Evolutionary conservation across 768 basidiomycete species (phyloP), one percentile per base, ranked within the genome.

Genomic region (Suillus variegatus): DNA sequence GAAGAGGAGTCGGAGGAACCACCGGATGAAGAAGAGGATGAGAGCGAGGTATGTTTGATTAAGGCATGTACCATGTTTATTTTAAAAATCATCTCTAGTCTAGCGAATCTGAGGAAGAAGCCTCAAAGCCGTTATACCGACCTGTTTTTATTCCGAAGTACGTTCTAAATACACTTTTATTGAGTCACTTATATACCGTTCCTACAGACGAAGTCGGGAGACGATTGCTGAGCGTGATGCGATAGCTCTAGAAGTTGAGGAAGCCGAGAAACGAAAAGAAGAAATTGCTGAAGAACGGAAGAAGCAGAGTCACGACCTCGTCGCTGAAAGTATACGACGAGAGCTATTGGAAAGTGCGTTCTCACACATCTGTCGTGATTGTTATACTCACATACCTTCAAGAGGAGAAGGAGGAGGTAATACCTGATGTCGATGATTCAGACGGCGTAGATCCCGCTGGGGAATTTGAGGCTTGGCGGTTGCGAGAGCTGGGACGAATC

Each of bases 141-240:
- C 97, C 97, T 2, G 92, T 97, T 0, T 99, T 98, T 76, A 87
- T 99, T 20, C 93, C 93, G 63, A 99, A 99, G 96, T 96, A 74
- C 65, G 90, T 78, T 58, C 3, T 43, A 38, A 36, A 28, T 20
- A 22, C 12, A 22, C 68, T 44, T 56, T 55, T 16, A 56, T 51
- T 7, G 13, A 9, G 54, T 44, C 32, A 12, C 25, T 60, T 44
- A 44, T 61, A 64, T 22, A 73, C 60, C 14, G 20, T 57, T 64
- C 57, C 44, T 55, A 32, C 69, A 94, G 93, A 78, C 91, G 91
- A 20, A 89, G 84, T n/a, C 85, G 92, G 36, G 86, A 72, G 25
- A 95, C 94, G 0, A 82, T 95, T 44, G 81, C 81, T 35, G 90
- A 92, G 74, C 85, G 83, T 66, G 91, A 92, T 66, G 81, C 83